These are phyloP conservation scores for Cynara cardunculus DNA, from an alignment of 129 eudicot genomes.

Conservation along the genomic window DNA sequence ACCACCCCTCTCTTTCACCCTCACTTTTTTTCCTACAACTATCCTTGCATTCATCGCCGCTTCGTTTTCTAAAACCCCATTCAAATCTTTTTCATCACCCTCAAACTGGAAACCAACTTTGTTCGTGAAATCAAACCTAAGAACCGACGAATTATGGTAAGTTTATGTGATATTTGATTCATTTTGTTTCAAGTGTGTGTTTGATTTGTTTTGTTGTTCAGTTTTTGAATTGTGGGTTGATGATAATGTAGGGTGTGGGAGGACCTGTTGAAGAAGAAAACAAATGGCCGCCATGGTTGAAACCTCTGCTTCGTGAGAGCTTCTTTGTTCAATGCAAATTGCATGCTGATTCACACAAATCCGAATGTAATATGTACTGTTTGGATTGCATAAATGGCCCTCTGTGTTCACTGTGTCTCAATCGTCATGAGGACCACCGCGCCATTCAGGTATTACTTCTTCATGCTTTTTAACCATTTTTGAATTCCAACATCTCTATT, in stretches of 20 bases:
- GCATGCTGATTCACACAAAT: conserved; percentile 83
- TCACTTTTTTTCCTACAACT: conserved; percentile 30
- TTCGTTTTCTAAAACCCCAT: conserved; percentile 42
- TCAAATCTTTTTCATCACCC: conserved; percentile 10
- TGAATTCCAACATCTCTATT: background rate
- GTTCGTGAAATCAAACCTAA: conserved; percentile 63
- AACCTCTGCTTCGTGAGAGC: conserved; percentile 57
- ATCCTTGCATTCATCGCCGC: conserved; percentile 37
- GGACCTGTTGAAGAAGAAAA: conserved; percentile 71
- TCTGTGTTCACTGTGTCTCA: conserved; percentile 76
- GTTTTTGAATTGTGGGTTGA: background rate
- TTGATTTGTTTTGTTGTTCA: background rate
- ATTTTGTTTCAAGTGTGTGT: background rate
- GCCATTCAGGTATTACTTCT: conserved; percentile 60
- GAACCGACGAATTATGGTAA: conserved; percentile 66
- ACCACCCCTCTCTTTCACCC: conserved; percentile 33
- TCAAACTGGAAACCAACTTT: conserved; percentile 54
- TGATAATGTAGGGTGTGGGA: conserved; percentile 48
- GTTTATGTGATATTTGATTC: background rate
- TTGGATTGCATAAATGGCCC: conserved; percentile 81
- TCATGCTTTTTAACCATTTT: background rate
- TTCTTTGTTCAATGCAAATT: conserved; percentile 83
- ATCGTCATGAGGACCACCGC: conserved; percentile 66
- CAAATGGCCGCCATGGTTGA: conserved; percentile 89
- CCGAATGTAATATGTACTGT: conserved; percentile 93